These are phyloP conservation scores for Sporobolomyces roseus DNA, from an alignment of 768 basidiomycete genomes.

Conservation along the genomic window DNA sequence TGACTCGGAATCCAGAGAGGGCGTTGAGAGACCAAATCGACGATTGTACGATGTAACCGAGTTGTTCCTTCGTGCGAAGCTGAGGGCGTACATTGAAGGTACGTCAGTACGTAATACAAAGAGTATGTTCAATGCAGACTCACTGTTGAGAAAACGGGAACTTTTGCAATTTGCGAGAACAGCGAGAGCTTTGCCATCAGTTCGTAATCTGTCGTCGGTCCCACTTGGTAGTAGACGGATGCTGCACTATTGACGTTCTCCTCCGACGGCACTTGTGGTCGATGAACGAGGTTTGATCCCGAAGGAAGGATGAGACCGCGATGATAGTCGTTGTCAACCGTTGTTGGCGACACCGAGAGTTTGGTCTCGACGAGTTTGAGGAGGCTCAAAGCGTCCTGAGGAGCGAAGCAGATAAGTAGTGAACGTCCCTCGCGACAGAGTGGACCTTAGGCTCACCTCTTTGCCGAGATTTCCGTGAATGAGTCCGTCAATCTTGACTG, in stretches of 20 bases:
- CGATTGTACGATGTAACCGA: slow-evolving; percentile 78
- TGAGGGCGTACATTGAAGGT: no score
- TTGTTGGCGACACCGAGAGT: slow-evolving; percentile 57
- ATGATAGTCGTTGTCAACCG: slow-evolving; percentile 54
- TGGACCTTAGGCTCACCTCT: slow-evolving; percentile 52
- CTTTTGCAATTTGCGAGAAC: slow-evolving; percentile 75
- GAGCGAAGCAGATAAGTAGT: neutral
- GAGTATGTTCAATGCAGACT: slow-evolving; percentile 66
- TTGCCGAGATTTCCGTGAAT: slow-evolving; percentile 78
- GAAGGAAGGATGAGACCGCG: slow-evolving; percentile 22
- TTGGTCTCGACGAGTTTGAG: slow-evolving; percentile 67
- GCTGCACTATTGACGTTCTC: slow-evolving; percentile 78
- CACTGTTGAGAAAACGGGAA: slow-evolving; percentile 84
- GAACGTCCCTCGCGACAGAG: neutral
- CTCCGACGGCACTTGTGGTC: slow-evolving; percentile 66
- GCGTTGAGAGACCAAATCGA: slow-evolving; percentile 57
- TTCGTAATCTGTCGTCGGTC: slow-evolving; percentile 61
- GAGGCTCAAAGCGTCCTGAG: slow-evolving; percentile 68
- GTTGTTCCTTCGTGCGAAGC: slow-evolving; percentile 84
- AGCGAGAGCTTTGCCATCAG: slow-evolving; percentile 67
- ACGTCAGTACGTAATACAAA: neutral
- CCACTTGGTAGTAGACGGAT: slow-evolving; percentile 64
- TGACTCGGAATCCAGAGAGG: slow-evolving; percentile 69
- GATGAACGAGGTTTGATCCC: slow-evolving; percentile 66
- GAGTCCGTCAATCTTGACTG: slow-evolving; percentile 66